A percentile compares a stretch with the other conserved stretches of the same genome.
phyloP scores from a whole-genome alignment of 441 rosid species.

The Theobroma grandiflorum region DNA sequence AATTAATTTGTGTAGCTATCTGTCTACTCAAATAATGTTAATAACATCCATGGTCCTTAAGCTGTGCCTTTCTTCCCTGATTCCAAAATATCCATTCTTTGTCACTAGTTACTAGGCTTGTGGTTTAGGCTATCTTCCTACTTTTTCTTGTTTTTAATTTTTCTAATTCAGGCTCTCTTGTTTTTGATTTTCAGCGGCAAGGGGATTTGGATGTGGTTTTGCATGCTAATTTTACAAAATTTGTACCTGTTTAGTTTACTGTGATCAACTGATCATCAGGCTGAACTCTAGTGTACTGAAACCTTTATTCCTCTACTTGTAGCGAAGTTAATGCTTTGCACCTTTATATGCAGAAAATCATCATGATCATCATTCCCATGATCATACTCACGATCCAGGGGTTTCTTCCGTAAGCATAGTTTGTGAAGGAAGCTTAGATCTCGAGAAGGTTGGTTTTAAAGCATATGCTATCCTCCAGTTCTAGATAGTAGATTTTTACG shows the following conservation, averaged over 20 bases:
- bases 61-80: not conserved
- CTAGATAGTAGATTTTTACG: constrained; percentile 14
- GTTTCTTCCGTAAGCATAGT: constrained; percentile 94
- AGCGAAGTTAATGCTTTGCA: not conserved
- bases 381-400: constrained; percentile 94
- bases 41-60: not conserved
- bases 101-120: not conserved
- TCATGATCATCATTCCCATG: constrained; percentile 73
- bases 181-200: not conserved
- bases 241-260: too few relatives aligned
- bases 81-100: not conserved
- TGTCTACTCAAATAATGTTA: not conserved
- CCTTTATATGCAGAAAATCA: constrained; percentile 61
- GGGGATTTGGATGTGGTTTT: not conserved
- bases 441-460: constrained; percentile 82
- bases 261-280: not conserved
- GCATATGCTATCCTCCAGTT: not conserved
- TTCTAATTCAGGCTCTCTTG: not conserved
- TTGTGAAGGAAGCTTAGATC: constrained; percentile 92
- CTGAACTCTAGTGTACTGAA: not conserved
- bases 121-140: not conserved
- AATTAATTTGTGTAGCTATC: not conserved
- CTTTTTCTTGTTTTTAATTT: not conserved
- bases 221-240: constrained; percentile 1
- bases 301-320: not conserved